These are phyloP conservation scores for Dorcoceras hygrometricum DNA, from an alignment of 257 asterid genomes.

Conservation along the genomic window DNA sequence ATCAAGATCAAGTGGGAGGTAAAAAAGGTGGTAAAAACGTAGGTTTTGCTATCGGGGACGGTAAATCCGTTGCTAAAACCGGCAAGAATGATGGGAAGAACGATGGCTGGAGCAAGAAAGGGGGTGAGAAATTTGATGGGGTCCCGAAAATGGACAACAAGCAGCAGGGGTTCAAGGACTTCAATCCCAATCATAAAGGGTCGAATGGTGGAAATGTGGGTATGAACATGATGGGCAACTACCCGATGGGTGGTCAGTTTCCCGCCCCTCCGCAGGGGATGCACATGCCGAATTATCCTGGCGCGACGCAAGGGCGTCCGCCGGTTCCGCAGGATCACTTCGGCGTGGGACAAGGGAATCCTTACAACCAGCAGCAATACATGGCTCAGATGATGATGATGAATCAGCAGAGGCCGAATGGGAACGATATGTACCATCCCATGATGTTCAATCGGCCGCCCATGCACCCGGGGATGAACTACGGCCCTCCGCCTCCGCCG, in stretches of 20 bases:
- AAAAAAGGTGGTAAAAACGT: constrained; percentile 29
- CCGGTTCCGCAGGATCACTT: constrained; percentile 39
- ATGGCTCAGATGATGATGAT: constrained; percentile 82
- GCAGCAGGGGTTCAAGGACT: constrained; percentile 37
- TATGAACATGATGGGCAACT: constrained; percentile 30
- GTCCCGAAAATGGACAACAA: constrained; percentile 33
- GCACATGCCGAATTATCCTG: constrained; percentile 36
- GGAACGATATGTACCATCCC: constrained; percentile 51
- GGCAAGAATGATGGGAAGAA: constrained; percentile 42
- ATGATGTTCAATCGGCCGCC: constrained; percentile 38
- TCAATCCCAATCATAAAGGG: constrained; percentile 30
- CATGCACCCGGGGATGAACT: constrained; percentile 35
- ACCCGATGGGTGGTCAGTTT: constrained; percentile 37
- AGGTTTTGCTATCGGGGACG: constrained; percentile 22
- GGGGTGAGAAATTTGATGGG: constrained; percentile 40
- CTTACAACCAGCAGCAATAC: constrained; percentile 42
- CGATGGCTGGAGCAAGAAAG: constrained; percentile 37
- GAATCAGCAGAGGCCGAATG: constrained; percentile 49
- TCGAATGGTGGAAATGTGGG: constrained; percentile 43
- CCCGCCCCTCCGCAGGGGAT: constrained; percentile 43
- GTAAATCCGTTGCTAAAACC: constrained; percentile 30
- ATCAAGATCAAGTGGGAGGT: constrained; percentile 35
- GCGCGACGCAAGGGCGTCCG: constrained; percentile 54
- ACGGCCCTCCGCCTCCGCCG: constrained; percentile 47
- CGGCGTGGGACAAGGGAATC: constrained; percentile 54